phyloP scores from a whole-genome alignment of 345 rosid genomes.

The Arabis alpina region DNA sequence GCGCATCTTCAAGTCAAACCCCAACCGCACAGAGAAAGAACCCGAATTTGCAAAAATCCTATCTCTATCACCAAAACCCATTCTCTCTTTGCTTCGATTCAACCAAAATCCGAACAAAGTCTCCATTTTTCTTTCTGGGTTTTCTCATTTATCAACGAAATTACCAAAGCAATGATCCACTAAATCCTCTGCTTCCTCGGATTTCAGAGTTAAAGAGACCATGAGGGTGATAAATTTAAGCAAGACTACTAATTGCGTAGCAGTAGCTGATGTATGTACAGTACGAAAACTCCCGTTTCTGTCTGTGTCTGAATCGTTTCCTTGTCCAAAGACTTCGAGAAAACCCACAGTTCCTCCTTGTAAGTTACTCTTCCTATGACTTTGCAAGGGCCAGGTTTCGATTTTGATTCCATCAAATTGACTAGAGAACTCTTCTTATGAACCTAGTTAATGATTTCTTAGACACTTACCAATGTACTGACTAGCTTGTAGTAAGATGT shows the following conservation, averaged over 20 bases:
- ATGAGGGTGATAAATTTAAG: slow-evolving; percentile 29
- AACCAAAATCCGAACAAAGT: slow-evolving; percentile 16
- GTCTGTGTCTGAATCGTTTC: slow-evolving; percentile 57
- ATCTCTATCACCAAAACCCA: slow-evolving; percentile 37
- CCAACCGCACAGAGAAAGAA: slow-evolving; percentile 37
- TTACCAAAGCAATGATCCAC: slow-evolving; percentile 29
- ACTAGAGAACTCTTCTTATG: neutral
- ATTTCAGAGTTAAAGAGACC: slow-evolving; percentile 16
- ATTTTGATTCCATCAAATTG: neutral
- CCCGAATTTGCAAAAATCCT: slow-evolving; percentile 26
- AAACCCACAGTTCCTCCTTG: slow-evolving; percentile 49
- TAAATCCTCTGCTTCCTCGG: slow-evolving; percentile 15
- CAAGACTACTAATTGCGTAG: slow-evolving; percentile 18
- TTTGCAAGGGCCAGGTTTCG: neutral
- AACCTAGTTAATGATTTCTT: no score
- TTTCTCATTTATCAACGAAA: slow-evolving; percentile 4
- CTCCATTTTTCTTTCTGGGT: slow-evolving; percentile 28
- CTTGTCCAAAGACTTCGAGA: slow-evolving; percentile 50
- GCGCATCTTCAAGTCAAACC: slow-evolving; percentile 26
- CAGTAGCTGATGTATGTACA: slow-evolving; percentile 38
- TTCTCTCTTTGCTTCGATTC: slow-evolving; percentile 17
- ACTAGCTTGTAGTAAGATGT: slow-evolving; percentile 66
- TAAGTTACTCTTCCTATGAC: slow-evolving; percentile 43
- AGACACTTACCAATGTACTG: slow-evolving; percentile 15
- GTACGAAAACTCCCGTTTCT: slow-evolving; percentile 57